A percentile compares a stretch with the other conserved stretches of the same genome.
Evolutionary conservation across 345 rosid species (phyloP).

Genomic region (Carallia brachiata): DNA sequence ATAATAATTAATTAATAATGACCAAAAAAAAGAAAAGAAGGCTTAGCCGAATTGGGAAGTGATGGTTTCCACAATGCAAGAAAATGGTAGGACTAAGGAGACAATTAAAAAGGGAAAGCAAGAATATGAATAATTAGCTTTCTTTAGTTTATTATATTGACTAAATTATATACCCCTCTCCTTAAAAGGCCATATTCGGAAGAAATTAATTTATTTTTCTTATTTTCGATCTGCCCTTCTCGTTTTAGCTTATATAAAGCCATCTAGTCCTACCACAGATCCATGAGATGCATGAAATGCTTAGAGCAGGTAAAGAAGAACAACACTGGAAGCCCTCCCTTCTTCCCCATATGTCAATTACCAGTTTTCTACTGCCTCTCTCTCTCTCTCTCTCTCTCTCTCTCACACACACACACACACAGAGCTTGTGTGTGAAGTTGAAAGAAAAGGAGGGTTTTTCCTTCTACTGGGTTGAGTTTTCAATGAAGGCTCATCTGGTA

Average conservation of each 20-base stretch:
- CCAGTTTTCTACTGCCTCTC: background rate
- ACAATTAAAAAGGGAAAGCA: background rate
- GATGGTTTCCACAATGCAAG: slow-evolving; percentile 33
- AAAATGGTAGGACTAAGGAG: slow-evolving; percentile 25
- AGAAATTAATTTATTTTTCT: background rate
- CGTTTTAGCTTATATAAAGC: slow-evolving; percentile 44
- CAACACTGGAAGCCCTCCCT: background rate
- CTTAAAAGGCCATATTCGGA: background rate
- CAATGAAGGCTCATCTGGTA: too few relatives aligned
- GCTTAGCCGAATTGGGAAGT: slow-evolving; percentile 32
- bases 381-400: background rate
- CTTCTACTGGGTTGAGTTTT: too few relatives aligned
- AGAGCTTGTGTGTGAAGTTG: background rate
- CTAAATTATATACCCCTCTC: slow-evolving; percentile 5
- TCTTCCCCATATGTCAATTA: slow-evolving; percentile 5
- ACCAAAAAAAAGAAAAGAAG: slow-evolving; percentile 1
- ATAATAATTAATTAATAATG: background rate
- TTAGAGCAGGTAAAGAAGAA: background rate
- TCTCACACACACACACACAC: background rate
- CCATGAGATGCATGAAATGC: slow-evolving; percentile 13
- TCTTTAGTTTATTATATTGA: slow-evolving; percentile 11
- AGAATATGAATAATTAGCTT: slow-evolving; percentile 37
- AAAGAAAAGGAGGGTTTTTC: too few relatives aligned
- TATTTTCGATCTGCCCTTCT: slow-evolving; percentile 11
- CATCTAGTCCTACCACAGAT: slow-evolving; percentile 17